Evolutionary conservation across 179 eudicot species (phyloP), one percentile per base, ranked within the genome.

Genomic region (Dionaea muscipula): DNA sequence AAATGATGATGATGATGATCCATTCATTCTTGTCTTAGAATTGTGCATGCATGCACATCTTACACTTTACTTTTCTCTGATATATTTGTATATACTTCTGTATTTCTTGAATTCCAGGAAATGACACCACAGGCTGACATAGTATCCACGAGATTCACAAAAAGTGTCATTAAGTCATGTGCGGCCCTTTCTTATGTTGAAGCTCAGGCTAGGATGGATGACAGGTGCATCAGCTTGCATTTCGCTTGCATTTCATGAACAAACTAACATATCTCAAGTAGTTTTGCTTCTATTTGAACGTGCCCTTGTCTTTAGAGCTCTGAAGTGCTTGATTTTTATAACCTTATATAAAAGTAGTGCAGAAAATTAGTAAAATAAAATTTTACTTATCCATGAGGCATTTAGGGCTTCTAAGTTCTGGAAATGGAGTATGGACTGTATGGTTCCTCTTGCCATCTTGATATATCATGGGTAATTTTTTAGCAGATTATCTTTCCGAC

Each of bases 201-300:
- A 68, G 99, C 99, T 68, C 99, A 93, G 71, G 91, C 99, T 13
- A 87, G 96, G 72, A 93, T 93, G 99, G 99, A 93, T 66, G 99
- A 93, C 62, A 84, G 96, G 99, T 93, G 40, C n/a, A 11, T 14
- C 16, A 14, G 14, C 28, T 8, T 25, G 31, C 19, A 8, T 22
- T 51, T 51, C 26, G 21, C 23, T 51, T 24, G 15, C 36, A 23
- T 49, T 49, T 2, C n/a, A n/a, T n/a, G n/a, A n/a, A n/a, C n/a
- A n/a, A 31, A 31, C 35, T 31, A 31, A 31, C 35, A 4, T 0
- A 31, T 31, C 10, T n/a, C n/a, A n/a, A n/a, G n/a, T n/a, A n/a
- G n/a, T n/a, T n/a, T n/a, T n/a, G n/a, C n/a, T n/a, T n/a, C n/a
- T n/a, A n/a, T n/a, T n/a, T n/a, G n/a, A n/a, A n/a, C n/a, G n/a